These are phyloP conservation scores for Exophiala xenobiotica DNA, from an alignment of 2,329 filamentous ascomycete species.

Conservation along the genomic window DNA sequence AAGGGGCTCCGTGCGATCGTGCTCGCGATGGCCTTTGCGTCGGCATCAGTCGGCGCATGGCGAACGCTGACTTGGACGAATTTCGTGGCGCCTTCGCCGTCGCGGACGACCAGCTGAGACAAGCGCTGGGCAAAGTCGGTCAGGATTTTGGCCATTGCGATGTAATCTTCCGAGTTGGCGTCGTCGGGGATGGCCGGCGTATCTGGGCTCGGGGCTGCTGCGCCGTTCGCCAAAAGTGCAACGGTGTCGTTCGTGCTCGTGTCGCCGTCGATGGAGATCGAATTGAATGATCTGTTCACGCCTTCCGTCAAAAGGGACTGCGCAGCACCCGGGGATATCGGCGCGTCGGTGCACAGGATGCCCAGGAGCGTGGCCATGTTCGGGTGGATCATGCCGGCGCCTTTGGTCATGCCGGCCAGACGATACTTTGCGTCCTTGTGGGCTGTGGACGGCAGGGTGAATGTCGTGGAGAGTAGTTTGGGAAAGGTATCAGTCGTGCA, in stretches of 20 bases:
- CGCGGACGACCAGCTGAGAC: constrained; percentile 88
- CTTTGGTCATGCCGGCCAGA: constrained; percentile 94
- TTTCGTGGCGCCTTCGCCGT: constrained; percentile 96
- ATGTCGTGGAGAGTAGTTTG: constrained; percentile 83
- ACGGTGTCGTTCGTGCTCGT: constrained; percentile 97
- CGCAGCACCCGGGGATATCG: constrained; percentile 68
- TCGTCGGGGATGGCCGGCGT: constrained; percentile 41
- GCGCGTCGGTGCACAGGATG: constrained; percentile 87
- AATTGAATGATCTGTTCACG: constrained; percentile 86
- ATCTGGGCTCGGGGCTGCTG: constrained; percentile 71
- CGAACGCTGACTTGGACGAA: constrained; percentile 90
- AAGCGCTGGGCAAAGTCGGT: constrained; percentile 78
- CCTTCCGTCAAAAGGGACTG: constrained; percentile 69
- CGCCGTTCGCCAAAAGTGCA: constrained; percentile 91
- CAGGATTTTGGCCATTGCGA: constrained; percentile 68
- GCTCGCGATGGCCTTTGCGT: constrained; percentile 76
- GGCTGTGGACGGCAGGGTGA: constrained; percentile 76
- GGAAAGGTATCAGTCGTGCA: constrained; percentile 99
- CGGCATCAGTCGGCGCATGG: constrained; percentile 67
- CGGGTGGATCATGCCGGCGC: constrained; percentile 97
- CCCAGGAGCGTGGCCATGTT: constrained; percentile 97
- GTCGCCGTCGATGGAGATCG: constrained; percentile 94
- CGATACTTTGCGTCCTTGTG: constrained; percentile 62
- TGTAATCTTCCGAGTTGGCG: constrained; percentile 55
- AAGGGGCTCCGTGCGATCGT: constrained; percentile 88